phyloP scores from a whole-genome alignment of 1,284 basidiomycete genomes.

The Puccinia polysora region DNA sequence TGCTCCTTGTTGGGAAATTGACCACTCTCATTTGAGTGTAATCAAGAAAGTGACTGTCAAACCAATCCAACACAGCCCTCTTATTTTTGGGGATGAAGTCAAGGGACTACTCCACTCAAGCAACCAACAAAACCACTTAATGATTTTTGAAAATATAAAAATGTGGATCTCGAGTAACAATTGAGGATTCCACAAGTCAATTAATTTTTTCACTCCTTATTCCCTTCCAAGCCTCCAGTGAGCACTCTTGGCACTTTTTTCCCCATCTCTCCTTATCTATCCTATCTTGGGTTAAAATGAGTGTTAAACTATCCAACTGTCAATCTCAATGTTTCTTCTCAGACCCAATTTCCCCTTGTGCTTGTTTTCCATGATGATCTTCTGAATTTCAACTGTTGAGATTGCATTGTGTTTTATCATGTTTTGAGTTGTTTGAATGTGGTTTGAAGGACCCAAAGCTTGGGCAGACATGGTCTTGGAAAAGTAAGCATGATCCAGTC shows the following conservation, averaged over 20 bases:
- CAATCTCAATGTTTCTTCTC: not conserved
- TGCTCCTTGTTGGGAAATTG: no score
- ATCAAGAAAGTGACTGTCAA: no score
- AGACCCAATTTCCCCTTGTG: not conserved
- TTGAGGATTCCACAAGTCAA: not conserved
- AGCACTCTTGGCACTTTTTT: not conserved
- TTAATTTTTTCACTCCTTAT: not conserved
- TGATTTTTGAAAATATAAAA: conserved; percentile 11
- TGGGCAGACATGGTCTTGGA: not conserved
- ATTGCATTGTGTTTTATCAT: not conserved
- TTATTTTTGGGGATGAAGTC: no score
- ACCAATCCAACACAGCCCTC: no score
- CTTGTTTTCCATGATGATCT: not conserved
- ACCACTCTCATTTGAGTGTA: no score
- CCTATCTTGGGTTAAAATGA: not conserved
- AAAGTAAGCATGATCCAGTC: conserved; percentile 25
- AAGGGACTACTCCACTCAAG: no score
- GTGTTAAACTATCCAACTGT: not conserved
- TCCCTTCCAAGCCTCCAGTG: not conserved
- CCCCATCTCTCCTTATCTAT: no score
- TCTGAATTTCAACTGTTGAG: not conserved
- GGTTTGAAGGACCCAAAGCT: not conserved
- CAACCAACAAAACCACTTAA: not conserved
- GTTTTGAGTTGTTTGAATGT: not conserved
- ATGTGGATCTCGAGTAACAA: not conserved